Conservation (phyloP, 164 flowering plant genomes). For the Litsea cubeba region DNA sequence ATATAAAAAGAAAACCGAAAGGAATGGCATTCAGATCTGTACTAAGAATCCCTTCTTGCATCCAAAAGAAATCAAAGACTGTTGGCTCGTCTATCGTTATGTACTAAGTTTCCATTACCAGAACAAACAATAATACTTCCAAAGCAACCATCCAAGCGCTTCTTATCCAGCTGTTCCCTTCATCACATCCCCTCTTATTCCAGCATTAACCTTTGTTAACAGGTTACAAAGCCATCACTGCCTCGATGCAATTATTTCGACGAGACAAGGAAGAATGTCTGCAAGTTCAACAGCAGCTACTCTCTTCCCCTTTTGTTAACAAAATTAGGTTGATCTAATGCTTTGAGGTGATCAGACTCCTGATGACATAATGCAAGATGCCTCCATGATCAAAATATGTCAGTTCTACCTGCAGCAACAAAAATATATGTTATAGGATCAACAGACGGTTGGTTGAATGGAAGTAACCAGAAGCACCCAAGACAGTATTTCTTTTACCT, state of each 20-base stretch:
- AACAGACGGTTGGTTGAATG: background rate
- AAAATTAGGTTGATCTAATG: constrained; percentile 18
- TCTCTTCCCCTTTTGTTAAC: background rate
- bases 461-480: background rate
- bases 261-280: background rate
- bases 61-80: too few relatives aligned
- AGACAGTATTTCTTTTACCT: constrained; percentile 39
- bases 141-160: too few relatives aligned
- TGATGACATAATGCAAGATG: constrained; percentile 62
- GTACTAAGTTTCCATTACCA: too few relatives aligned
- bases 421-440: background rate
- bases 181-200: background rate
- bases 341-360: constrained; percentile 46
- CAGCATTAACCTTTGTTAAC: background rate
- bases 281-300: background rate
- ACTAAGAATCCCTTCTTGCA: too few relatives aligned
- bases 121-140: too few relatives aligned
- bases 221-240: background rate
- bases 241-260: background rate
- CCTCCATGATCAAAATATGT: constrained; percentile 85
- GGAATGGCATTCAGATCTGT: too few relatives aligned
- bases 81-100: too few relatives aligned
- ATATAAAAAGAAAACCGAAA: too few relatives aligned
- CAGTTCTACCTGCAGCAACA: constrained; percentile 57
- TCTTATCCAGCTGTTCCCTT: too few relatives aligned